phyloP scores from a whole-genome alignment of 2,329 filamentous ascomycete genomes.

The Aphanocladium album region DNA sequence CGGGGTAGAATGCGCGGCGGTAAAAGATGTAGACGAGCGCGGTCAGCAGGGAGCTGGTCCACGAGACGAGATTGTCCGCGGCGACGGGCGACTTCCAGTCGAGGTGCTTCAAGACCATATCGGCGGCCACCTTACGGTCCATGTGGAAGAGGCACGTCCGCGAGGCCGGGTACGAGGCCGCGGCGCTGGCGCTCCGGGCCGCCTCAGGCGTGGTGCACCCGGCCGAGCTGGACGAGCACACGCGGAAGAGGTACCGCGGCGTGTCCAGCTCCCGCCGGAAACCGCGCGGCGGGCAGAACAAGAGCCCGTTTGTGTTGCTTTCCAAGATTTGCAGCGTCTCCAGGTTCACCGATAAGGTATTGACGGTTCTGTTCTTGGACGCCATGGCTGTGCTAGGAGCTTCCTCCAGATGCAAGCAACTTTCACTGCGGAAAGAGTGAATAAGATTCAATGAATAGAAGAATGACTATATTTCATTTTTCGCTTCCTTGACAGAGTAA shows the following conservation, averaged over 20 bases:
- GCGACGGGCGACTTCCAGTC: background rate
- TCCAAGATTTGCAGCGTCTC: background rate
- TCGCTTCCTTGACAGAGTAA: background rate
- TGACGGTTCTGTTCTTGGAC: background rate
- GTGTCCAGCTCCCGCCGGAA: background rate
- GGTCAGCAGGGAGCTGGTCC: slow-evolving; percentile 11
- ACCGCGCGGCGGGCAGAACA: background rate
- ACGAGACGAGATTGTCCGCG: slow-evolving; percentile 11
- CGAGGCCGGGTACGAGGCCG: background rate
- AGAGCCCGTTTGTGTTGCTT: background rate
- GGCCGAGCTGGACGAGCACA: background rate
- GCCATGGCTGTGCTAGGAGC: too few species aligned
- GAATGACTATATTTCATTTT: background rate
- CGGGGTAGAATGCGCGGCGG: background rate
- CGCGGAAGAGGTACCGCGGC: slow-evolving; percentile 10
- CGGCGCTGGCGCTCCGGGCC: background rate
- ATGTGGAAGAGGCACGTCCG: slow-evolving; percentile 2
- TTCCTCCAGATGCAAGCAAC: too few species aligned
- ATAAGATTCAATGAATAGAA: background rate
- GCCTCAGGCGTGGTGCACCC: background rate
- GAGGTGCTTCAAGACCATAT: slow-evolving; percentile 9
- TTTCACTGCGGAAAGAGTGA: background rate
- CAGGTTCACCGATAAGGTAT: background rate
- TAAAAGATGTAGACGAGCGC: slow-evolving; percentile 10
- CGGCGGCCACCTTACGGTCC: slow-evolving; percentile 1